phyloP scores from a whole-genome alignment of 371 early-diverging fungal species.

The Lichtheimia ornata region DNA sequence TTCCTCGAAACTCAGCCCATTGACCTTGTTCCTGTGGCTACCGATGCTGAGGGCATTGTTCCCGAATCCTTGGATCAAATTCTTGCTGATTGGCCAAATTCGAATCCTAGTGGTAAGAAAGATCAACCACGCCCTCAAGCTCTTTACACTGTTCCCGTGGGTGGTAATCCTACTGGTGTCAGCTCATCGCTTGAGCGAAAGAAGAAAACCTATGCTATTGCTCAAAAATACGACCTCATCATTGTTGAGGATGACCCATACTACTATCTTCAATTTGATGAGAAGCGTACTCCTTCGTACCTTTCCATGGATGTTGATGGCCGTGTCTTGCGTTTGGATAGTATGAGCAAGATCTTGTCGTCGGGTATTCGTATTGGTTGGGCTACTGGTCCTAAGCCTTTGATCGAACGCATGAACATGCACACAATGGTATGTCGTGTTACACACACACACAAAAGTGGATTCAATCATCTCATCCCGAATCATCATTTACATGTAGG shows the following conservation, averaged over 20 bases:
- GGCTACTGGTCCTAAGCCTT: slow-evolving; percentile 69
- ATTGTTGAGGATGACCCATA: slow-evolving; percentile 86
- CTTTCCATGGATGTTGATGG: slow-evolving; percentile 78
- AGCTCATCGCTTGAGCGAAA: slow-evolving; percentile 66
- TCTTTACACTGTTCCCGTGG: slow-evolving; percentile 67
- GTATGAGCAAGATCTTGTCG: slow-evolving; percentile 78
- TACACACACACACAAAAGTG: not conserved
- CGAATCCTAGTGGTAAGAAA: slow-evolving; percentile 29
- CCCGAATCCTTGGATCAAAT: slow-evolving; percentile 53
- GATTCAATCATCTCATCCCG: too few species aligned
- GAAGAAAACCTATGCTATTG: slow-evolving; percentile 61
- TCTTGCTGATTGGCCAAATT: slow-evolving; percentile 48
- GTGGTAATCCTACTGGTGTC: slow-evolving; percentile 78
- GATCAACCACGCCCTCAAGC: slow-evolving; percentile 49
- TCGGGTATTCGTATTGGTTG: slow-evolving; percentile 83
- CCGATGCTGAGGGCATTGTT: slow-evolving; percentile 57
- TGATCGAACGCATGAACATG: slow-evolving; percentile 72
- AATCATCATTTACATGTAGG: slow-evolving; percentile 16
- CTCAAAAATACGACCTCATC: slow-evolving; percentile 61
- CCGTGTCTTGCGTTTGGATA: slow-evolving; percentile 83
- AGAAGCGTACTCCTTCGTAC: slow-evolving; percentile 59
- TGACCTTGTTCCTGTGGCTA: slow-evolving; percentile 62
- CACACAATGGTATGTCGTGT: slow-evolving; percentile 55
- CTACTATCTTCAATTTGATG: slow-evolving; percentile 65
- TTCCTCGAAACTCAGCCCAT: slow-evolving; percentile 67